These are phyloP conservation scores for Aspergillus neotritici DNA, from an alignment of 2,329 filamentous ascomycete genomes.

Conservation along the genomic window DNA sequence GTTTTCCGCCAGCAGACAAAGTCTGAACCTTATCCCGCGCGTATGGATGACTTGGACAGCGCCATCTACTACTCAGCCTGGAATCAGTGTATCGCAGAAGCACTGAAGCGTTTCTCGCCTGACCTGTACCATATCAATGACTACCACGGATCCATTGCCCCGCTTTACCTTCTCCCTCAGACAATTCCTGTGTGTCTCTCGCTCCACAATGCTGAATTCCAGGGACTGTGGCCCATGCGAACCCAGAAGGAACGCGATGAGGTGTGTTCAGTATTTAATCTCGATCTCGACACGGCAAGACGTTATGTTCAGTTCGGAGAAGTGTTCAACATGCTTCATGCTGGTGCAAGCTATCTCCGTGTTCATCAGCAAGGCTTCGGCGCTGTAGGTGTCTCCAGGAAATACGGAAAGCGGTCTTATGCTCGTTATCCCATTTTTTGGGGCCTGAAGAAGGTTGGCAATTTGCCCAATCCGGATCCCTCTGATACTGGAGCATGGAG, in stretches of 20 bases:
- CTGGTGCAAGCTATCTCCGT: slow-evolving; percentile 60
- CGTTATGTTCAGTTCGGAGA: slow-evolving; percentile 63
- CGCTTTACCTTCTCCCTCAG: slow-evolving; percentile 58
- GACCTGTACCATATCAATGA: slow-evolving; percentile 64
- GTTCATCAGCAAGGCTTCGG: slow-evolving; percentile 64
- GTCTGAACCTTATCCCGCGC: slow-evolving; percentile 58
- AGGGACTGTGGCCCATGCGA: slow-evolving; percentile 63
- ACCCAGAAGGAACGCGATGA: slow-evolving; percentile 57
- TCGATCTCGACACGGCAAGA: slow-evolving; percentile 51
- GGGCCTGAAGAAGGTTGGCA: slow-evolving; percentile 58
- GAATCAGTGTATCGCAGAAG: slow-evolving; percentile 64
- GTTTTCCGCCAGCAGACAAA: slow-evolving; percentile 61
- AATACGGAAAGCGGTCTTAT: slow-evolving; percentile 62
- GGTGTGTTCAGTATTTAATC: slow-evolving; percentile 60
- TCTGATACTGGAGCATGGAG: slow-evolving; percentile 59
- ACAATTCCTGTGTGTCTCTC: slow-evolving; percentile 59
- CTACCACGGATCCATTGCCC: slow-evolving; percentile 59
- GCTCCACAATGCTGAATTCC: slow-evolving; percentile 65
- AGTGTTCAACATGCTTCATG: slow-evolving; percentile 63
- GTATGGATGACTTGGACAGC: slow-evolving; percentile 64
- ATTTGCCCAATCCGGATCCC: slow-evolving; percentile 61
- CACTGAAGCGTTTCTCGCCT: slow-evolving; percentile 57
- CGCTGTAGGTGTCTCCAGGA: slow-evolving; percentile 62
- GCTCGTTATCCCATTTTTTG: slow-evolving; percentile 65
- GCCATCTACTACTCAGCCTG: slow-evolving; percentile 65